Conservation (phyloP, 2,329 filamentous ascomycete genomes). For the Diaporthe sp. region DNA sequence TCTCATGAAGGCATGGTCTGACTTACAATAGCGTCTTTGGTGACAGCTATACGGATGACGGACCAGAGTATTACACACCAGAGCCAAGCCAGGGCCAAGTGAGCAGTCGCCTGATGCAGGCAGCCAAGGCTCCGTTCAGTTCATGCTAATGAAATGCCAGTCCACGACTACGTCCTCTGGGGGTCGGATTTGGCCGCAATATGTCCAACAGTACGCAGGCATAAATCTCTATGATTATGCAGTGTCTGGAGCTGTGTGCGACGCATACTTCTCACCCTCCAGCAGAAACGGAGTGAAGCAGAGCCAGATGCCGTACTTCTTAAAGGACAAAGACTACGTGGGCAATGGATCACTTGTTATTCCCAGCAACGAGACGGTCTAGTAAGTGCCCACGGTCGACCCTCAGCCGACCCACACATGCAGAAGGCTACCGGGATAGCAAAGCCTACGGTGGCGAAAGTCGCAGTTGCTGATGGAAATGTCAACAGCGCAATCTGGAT, state of each 20-base stretch:
- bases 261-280: slow-evolving; percentile 39
- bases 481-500: slow-evolving; percentile 64
- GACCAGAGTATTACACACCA: slow-evolving; percentile 35
- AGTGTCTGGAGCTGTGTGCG: slow-evolving; percentile 42
- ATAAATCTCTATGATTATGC: slow-evolving; percentile 42
- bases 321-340: slow-evolving; percentile 35
- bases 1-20: background rate
- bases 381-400: slow-evolving; percentile 5
- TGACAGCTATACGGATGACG: slow-evolving; percentile 38
- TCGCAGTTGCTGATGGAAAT: background rate
- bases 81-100: slow-evolving; percentile 25
- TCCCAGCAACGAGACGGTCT: slow-evolving; percentile 35
- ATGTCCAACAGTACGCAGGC: slow-evolving; percentile 40
- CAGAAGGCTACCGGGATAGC: background rate
- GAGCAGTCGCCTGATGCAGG: background rate
- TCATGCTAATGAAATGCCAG: background rate
- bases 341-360: slow-evolving; percentile 31
- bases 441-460: background rate
- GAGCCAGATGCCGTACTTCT: slow-evolving; percentile 38
- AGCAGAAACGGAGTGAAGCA: slow-evolving; percentile 35
- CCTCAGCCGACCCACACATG: too few relatives aligned
- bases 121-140: background rate
- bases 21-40: slow-evolving; percentile 32
- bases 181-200: slow-evolving; percentile 40
- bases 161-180: slow-evolving; percentile 33